Evolutionary conservation across 805 yeast genomes (phyloP).

Genomic region (Jamesozyma lodderae): DNA sequence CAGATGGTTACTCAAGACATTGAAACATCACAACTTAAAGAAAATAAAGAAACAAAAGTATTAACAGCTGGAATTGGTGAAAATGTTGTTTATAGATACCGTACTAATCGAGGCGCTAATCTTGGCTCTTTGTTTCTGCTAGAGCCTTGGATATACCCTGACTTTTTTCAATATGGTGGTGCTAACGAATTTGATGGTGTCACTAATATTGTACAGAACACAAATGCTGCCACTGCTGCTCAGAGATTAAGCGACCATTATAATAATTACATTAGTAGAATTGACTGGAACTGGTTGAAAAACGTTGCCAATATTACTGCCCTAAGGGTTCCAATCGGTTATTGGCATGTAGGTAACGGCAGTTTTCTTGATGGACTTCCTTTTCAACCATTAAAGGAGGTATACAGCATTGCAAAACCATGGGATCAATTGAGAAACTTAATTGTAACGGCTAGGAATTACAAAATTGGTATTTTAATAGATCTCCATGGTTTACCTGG

Average conservation of each 20-base stretch:
- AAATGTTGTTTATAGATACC: slow-evolving; percentile 43
- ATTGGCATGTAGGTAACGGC: slow-evolving; percentile 73
- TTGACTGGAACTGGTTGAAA: slow-evolving; percentile 74
- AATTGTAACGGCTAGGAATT: slow-evolving; percentile 48
- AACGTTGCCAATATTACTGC: slow-evolving; percentile 57
- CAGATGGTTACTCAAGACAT: too few species aligned
- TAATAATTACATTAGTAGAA: slow-evolving; percentile 47
- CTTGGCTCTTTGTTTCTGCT: slow-evolving; percentile 72
- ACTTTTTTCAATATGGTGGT: slow-evolving; percentile 49
- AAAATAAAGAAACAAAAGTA: too few species aligned
- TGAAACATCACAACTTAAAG: too few species aligned
- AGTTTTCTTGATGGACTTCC: slow-evolving; percentile 46
- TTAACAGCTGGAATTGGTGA: too few species aligned
- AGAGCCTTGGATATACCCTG: slow-evolving; percentile 70
- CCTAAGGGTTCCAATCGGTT: slow-evolving; percentile 82
- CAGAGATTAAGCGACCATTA: slow-evolving; percentile 55
- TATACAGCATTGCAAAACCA: slow-evolving; percentile 50
- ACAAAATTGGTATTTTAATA: slow-evolving; percentile 64
- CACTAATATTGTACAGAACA: slow-evolving; percentile 35
- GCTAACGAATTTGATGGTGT: slow-evolving; percentile 73
- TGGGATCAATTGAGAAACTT: slow-evolving; percentile 57
- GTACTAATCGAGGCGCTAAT: slow-evolving; percentile 75
- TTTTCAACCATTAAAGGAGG: slow-evolving; percentile 44
- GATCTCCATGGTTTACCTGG: slow-evolving; percentile 89
- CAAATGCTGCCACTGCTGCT: slow-evolving; percentile 48